Evolutionary conservation across 768 basidiomycete genomes (phyloP).

Genomic region (Trametes punicea): DNA sequence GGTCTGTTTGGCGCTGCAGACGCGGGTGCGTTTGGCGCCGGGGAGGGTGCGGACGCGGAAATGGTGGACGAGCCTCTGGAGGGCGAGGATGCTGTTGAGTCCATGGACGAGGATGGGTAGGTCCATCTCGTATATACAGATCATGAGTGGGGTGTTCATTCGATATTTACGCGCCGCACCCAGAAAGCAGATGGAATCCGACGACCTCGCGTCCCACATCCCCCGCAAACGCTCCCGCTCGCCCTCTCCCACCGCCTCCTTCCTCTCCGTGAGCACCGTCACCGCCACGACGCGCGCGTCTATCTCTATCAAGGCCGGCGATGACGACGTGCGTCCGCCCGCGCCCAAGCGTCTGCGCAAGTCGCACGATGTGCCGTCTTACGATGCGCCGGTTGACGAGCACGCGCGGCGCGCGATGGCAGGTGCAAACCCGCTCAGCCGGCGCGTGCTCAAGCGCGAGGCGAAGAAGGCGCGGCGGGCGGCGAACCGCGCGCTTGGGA

Average conservation of each 20-base stretch:
- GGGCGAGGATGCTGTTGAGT: conserved; percentile 30
- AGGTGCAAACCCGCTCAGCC: conserved; percentile 54
- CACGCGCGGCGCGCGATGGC: conserved; percentile 46
- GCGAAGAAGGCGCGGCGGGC: conserved; percentile 60
- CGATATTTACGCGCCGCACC: too few relatives aligned
- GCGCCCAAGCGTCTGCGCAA: conserved; percentile 59
- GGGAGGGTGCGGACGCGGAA: conserved; percentile 25
- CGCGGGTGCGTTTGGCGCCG: conserved; percentile 66
- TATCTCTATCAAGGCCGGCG: neutral
- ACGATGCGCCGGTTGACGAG: conserved; percentile 48
- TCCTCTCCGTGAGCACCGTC: neutral
- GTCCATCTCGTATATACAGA: conserved; percentile 14
- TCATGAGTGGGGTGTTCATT: too few relatives aligned
- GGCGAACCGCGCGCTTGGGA: conserved; percentile 31
- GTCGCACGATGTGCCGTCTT: conserved; percentile 45
- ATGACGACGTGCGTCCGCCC: conserved; percentile 17
- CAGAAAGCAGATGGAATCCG: conserved; percentile 30
- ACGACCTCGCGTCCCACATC: conserved; percentile 26
- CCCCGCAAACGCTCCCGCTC: conserved; percentile 33
- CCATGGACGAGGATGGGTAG: conserved; percentile 42
- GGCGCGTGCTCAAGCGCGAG: conserved; percentile 59
- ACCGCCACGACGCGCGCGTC: conserved; percentile 1
- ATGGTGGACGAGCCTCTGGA: conserved; percentile 34
- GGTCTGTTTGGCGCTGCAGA: conserved; percentile 82
- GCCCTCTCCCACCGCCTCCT: conserved; percentile 24